A percentile compares a stretch with the other conserved stretches of the same genome.
phyloP scores from a whole-genome alignment of 371 early-diverging fungal genomes.

The Syncephalis plumigaleata region DNA sequence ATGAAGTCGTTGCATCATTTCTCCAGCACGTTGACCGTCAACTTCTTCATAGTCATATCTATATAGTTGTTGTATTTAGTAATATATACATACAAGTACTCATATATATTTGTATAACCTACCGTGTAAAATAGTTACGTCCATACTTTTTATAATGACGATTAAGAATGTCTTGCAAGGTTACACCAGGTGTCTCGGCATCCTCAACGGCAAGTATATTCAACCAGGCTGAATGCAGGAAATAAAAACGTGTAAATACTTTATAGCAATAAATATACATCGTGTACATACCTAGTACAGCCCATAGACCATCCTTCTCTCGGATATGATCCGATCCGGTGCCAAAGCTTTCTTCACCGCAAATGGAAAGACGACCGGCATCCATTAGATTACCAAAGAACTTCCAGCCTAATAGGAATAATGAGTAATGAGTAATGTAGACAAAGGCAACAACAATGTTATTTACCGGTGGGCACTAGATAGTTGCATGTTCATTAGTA shows the following conservation, averaged over 20 bases:
- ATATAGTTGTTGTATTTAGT: too few species aligned
- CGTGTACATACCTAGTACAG: constrained; percentile 50
- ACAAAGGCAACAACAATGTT: too few species aligned
- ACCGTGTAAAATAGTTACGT: constrained; percentile 88
- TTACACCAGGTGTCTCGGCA: constrained; percentile 26
- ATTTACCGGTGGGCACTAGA: too few species aligned
- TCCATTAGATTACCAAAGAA: constrained; percentile 99
- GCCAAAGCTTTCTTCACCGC: constrained; percentile 96
- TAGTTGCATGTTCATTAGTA: too few species aligned
- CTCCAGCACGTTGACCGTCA: constrained; percentile 53
- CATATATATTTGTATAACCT: too few species aligned
- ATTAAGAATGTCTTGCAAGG: constrained; percentile 59
- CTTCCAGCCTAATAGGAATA: constrained; percentile 80
- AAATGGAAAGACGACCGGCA: constrained; percentile 82
- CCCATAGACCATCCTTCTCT: constrained; percentile 98
- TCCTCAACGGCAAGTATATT: constrained; percentile 74
- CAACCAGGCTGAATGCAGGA: constrained; percentile 67
- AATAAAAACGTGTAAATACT: too few species aligned
- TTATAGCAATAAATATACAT: too few species aligned
- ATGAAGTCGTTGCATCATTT: constrained; percentile 57
- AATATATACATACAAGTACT: too few species aligned
- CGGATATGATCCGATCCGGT: constrained; percentile 96
- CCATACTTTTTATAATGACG: constrained; percentile 72
- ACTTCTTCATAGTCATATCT: constrained; percentile 94
- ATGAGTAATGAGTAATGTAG: too few species aligned